A percentile compares a stretch with the other conserved stretches of the same genome.
Conservation (phyloP, 331 rosid genomes). For the Malus hybrid region DNA sequence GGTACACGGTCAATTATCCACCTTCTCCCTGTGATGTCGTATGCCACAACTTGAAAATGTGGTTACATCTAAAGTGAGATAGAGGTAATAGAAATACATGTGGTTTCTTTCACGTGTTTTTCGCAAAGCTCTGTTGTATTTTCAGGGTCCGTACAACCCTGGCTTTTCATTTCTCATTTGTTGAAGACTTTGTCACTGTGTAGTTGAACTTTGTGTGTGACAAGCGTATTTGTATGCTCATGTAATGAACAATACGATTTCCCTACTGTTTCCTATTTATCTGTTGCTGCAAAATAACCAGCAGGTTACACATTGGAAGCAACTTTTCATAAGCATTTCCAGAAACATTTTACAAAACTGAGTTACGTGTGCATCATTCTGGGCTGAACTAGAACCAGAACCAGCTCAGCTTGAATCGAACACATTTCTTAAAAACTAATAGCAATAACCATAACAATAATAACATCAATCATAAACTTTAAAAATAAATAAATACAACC, state of each 20-base stretch:
- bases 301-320: not conserved
- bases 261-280: not conserved
- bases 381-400: not conserved
- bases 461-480: no score
- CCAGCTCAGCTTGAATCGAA: not conserved
- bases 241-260: not conserved
- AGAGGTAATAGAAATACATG: not conserved
- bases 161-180: no score
- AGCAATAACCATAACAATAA: no score
- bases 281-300: not conserved
- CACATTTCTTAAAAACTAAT: no score
- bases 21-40: not conserved
- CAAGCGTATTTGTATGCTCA: not conserved
- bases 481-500: no score
- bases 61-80: not conserved
- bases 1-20: not conserved
- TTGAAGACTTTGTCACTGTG: not conserved
- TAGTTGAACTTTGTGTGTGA: not conserved
- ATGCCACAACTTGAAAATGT: not conserved
- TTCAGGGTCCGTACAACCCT: not conserved
- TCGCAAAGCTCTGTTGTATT: not conserved
- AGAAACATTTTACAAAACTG: not conserved
- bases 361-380: not conserved
- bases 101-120: not conserved
- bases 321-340: not conserved